phyloP scores from a whole-genome alignment of 352 stramenopile genomes.

The Albugo laibachii region DNA sequence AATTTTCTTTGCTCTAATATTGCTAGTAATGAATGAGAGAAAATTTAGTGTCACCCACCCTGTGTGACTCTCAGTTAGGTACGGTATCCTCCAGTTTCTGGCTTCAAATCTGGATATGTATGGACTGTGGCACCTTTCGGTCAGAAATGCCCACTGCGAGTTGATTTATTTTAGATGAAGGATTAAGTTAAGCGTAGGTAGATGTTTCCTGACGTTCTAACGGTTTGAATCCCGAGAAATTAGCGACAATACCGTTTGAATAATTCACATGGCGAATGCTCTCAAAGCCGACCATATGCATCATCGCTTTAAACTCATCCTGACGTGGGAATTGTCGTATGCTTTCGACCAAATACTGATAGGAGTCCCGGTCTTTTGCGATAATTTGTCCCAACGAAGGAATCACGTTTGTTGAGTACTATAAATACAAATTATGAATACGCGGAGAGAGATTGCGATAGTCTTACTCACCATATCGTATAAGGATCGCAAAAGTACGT shows the following conservation, averaged over 20 bases:
- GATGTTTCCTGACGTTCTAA: constrained; percentile 12
- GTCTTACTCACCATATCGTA: constrained; percentile 81
- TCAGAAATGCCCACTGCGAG: no score
- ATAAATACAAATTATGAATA: constrained; percentile 3
- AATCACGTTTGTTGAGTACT: constrained; percentile 98
- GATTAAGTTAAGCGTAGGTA: background rate
- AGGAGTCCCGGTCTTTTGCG: constrained; percentile 89
- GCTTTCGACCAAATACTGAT: constrained; percentile 98
- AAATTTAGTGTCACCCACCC: no score
- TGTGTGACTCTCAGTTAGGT: no score
- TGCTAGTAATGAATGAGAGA: no score
- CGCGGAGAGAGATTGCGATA: background rate
- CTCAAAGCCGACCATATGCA: constrained; percentile 88
- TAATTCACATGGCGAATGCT: constrained; percentile 90
- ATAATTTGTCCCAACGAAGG: constrained; percentile 88
- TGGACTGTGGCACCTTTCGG: no score
- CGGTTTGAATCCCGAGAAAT: constrained; percentile 94
- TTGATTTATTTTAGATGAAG: no score
- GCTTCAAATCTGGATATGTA: no score
- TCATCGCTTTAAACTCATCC: constrained; percentile 88
- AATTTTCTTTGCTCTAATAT: no score
- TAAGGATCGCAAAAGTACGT: constrained; percentile 78
- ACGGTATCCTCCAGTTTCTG: no score
- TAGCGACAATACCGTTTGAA: constrained; percentile 91
- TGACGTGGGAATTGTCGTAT: constrained; percentile 98